Evolutionary conservation across 352 stramenopile genomes (phyloP), one percentile per base, ranked within the genome.

Genomic region (Pythium chondricola): DNA sequence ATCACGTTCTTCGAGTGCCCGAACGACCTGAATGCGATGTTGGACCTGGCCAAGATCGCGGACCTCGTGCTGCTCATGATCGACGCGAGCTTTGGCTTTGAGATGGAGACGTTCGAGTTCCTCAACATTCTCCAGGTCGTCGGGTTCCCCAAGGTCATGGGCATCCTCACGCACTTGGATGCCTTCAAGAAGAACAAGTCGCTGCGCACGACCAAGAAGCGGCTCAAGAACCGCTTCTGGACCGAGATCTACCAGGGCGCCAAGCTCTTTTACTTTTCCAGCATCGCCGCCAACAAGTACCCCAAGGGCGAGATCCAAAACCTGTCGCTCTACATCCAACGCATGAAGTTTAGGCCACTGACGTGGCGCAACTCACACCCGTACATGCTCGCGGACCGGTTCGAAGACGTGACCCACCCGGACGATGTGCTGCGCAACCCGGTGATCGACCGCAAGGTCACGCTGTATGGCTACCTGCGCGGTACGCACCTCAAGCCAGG

Each of bases 51-150:
- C 55, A 99, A 99, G 70, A 92, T 99, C 40, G 96, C 97, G 0
- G 97, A 99, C 63, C 73, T 99, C 5, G 97, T 99, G 17, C 64
- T 99, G 31, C 67, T 99, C 14, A 89, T 98, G 25, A 95, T 99
- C 30, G 97, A 99, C 83, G 97, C 95, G n/a, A 99, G 96, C 60
- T 99, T 99, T 61, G 97, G 97, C 8, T 99, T 99, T 65, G 97
- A 99, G 65, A 99, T 99, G 97, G 96, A 99, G 71, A 99, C 97
- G 13, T 99, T 99, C 52, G 97, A 99, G 78, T 99, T 99, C 63
- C 83, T 99, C 8, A 99, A 99, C 68, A 97, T 99, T 52, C 81
- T 99, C 9, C 97, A 99, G 71, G 74, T 87, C 24, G 68, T 83
- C 0, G 83, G 82, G 0, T 94, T 94, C 54, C 91, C 91, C 16